Evolutionary conservation across 371 early-diverging fungal species (phyloP).

Genomic region (Rhizopus stolonifer): DNA sequence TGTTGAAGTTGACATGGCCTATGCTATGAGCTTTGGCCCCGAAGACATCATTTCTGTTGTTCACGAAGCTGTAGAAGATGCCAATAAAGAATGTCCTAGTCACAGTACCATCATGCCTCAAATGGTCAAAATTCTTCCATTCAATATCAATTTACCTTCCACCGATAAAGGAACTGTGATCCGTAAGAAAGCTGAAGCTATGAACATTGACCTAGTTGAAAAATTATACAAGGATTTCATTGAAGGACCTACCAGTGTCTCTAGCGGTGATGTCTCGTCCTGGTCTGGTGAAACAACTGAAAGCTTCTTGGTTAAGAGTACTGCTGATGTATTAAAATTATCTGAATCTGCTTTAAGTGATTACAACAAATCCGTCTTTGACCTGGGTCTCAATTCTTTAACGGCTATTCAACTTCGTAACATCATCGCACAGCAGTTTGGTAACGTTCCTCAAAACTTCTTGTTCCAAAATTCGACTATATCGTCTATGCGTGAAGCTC

Average conservation of each 20-base stretch:
- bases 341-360: constrained; percentile 6
- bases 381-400: constrained; percentile 29
- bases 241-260: constrained; percentile 1
- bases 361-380: constrained; percentile 21
- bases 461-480: constrained; percentile 33
- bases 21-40: no score
- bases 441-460: constrained; percentile 36
- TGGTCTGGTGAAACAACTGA: constrained; percentile 10
- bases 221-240: constrained; percentile 29
- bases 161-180: constrained; percentile 22
- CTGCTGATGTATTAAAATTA: constrained; percentile 13
- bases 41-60: constrained; percentile 25
- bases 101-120: constrained; percentile 38
- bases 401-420: constrained; percentile 27
- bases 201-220: constrained; percentile 24
- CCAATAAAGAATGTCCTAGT: constrained; percentile 36
- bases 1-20: constrained; percentile 16
- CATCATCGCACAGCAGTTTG: constrained; percentile 16
- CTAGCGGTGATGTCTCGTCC: neutral
- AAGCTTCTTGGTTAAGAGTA: constrained; percentile 4
- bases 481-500: constrained; percentile 14
- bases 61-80: constrained; percentile 30
- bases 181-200: constrained; percentile 18
- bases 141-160: constrained; percentile 9
- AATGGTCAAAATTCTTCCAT: constrained; percentile 23